Conservation (phyloP, 1,284 basidiomycete species). For the Fomitopsis palustris region DNA sequence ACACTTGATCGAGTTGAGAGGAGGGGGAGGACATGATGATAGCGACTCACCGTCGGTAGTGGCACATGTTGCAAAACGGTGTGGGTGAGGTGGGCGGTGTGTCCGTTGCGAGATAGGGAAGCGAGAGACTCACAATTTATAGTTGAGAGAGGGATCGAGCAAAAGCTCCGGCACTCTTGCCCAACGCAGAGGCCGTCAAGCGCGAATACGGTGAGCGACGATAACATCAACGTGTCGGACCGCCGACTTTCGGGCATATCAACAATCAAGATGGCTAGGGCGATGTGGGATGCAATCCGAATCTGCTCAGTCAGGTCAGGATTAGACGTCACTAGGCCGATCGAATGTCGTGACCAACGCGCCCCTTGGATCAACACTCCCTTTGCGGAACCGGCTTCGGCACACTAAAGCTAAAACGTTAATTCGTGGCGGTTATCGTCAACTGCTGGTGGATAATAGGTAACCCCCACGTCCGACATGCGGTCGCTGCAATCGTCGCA, state of each 20-base stretch:
- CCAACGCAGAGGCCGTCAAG: conserved; percentile 4
- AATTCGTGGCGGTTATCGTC: conserved; percentile 12
- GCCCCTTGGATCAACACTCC: conserved; percentile 13
- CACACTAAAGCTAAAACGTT: conserved; percentile 35
- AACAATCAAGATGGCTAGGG: conserved; percentile 32
- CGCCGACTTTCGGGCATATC: conserved; percentile 27
- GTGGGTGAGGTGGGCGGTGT: conserved; percentile 8
- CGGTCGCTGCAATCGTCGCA: not conserved
- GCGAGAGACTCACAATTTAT: conserved; percentile 17
- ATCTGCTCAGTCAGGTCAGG: not conserved
- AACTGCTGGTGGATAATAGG: conserved; percentile 6
- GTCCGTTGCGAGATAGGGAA: conserved; percentile 7
- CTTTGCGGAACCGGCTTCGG: conserved; percentile 17
- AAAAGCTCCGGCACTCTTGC: conserved; percentile 21
- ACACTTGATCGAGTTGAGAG: conserved; percentile 36
- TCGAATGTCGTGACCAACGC: conserved; percentile 22
- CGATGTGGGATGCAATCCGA: conserved; percentile 19
- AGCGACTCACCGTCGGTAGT: conserved; percentile 50
- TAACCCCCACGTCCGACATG: not conserved
- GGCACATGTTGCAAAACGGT: conserved; percentile 42
- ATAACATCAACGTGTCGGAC: conserved; percentile 32
- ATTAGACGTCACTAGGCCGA: conserved; percentile 13
- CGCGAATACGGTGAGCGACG: conserved; percentile 13
- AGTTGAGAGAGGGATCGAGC: conserved; percentile 9
- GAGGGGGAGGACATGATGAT: conserved; percentile 6